phyloP scores from a whole-genome alignment of 2,329 filamentous ascomycete species.

The Macrophomina phaseolina region DNA sequence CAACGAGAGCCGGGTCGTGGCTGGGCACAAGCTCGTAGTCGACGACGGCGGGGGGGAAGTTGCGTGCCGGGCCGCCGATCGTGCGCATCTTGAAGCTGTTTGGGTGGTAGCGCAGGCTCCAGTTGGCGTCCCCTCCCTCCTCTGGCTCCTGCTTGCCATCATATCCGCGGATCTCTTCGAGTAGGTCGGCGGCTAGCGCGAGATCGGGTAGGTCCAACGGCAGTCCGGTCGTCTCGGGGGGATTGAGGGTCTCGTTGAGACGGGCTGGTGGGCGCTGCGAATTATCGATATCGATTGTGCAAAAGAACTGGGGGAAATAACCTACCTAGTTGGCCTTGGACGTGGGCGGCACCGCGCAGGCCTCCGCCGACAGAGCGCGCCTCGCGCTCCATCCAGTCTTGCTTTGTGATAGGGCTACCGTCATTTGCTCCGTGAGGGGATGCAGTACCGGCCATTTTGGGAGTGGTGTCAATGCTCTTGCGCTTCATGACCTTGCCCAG shows the following conservation, averaged over 20 bases:
- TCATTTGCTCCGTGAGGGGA: conserved; percentile 6
- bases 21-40: conserved; percentile 8
- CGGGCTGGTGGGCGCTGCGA: background rate
- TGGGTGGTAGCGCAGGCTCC: conserved; percentile 8
- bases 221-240: conserved; percentile 13
- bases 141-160: conserved; percentile 4
- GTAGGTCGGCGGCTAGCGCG: conserved; percentile 20
- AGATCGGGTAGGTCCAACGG: conserved; percentile 18
- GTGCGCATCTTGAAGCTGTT: conserved; percentile 22
- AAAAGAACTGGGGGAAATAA: background rate
- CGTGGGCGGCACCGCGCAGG: conserved; percentile 9
- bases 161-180: conserved; percentile 20
- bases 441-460: conserved; percentile 7
- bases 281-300: background rate
- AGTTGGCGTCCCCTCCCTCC: conserved; percentile 8
- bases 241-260: conserved; percentile 19
- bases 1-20: background rate
- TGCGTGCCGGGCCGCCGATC: conserved; percentile 6
- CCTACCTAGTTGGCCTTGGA: conserved; percentile 15
- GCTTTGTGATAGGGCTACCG: conserved; percentile 7
- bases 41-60: background rate
- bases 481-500: conserved; percentile 89
- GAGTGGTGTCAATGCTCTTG: conserved; percentile 34
- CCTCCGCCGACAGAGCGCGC: conserved; percentile 17
- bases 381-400: conserved; percentile 21